Percentiles rank a stretch among this genome's conserved stretches.
phyloP scores from a whole-genome alignment of 1,139 yeast genomes.

The Casaregolazyma suthepensis region DNA sequence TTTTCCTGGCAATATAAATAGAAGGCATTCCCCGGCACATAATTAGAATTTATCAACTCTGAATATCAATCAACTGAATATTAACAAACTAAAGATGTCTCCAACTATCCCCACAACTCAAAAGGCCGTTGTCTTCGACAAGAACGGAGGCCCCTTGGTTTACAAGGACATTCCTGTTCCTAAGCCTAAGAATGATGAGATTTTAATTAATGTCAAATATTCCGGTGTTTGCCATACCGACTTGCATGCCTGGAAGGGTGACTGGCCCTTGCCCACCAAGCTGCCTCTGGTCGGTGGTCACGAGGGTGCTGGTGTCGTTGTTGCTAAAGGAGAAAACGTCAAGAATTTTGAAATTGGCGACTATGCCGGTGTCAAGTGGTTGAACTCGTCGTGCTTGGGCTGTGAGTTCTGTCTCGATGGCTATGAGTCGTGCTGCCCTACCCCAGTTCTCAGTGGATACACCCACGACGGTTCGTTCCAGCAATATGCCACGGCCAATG shows the following conservation, averaged over 20 bases:
- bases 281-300: conserved; percentile 76
- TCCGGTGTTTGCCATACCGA: conserved; percentile 68
- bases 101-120: conserved; percentile 51
- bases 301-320: conserved; percentile 84
- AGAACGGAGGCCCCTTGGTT: conserved; percentile 56
- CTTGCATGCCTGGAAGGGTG: conserved; percentile 69
- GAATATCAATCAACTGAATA: no score
- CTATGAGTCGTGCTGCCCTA: conserved; percentile 62
- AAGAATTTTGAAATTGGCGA: conserved; percentile 70
- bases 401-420: conserved; percentile 70
- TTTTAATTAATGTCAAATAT: conserved; percentile 56
- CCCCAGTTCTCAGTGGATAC: conserved; percentile 69
- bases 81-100: no score
- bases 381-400: conserved; percentile 65
- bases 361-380: conserved; percentile 66
- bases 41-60: neutral
- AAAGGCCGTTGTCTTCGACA: conserved; percentile 67
- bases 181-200: conserved; percentile 51
- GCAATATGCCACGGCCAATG: conserved; percentile 80
- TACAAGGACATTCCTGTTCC: conserved; percentile 64
- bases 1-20: neutral
- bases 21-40: neutral
- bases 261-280: conserved; percentile 61
- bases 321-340: conserved; percentile 63
- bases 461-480: conserved; percentile 82